These are phyloP conservation scores for Xylaria grammica DNA, from an alignment of 495 filamentous ascomycete genomes.

Conservation along the genomic window DNA sequence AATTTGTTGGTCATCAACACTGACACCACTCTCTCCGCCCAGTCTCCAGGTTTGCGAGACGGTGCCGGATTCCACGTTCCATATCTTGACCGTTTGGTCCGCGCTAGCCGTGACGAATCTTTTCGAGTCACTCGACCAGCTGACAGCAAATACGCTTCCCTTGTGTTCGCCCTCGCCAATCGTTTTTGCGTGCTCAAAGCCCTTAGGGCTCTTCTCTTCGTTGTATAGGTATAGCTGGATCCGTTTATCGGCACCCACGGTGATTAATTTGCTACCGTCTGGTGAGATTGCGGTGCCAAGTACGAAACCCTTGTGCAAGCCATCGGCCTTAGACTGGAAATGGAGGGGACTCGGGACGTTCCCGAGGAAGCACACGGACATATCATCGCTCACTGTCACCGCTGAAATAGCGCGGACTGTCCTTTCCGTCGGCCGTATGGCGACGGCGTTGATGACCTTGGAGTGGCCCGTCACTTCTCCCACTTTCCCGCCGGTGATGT, in stretches of 20 bases:
- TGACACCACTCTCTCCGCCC: slow-evolving; percentile 78
- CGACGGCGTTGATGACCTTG: slow-evolving; percentile 86
- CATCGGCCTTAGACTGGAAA: slow-evolving; percentile 75
- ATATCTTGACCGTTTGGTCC: slow-evolving; percentile 87
- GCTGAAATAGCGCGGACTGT: slow-evolving; percentile 89
- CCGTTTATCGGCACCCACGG: slow-evolving; percentile 83
- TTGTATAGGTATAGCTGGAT: slow-evolving; percentile 76
- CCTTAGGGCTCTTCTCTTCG: slow-evolving; percentile 72
- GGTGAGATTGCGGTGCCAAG: slow-evolving; percentile 90
- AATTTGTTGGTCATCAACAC: slow-evolving; percentile 85
- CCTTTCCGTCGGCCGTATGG: slow-evolving; percentile 88
- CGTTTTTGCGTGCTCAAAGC: slow-evolving; percentile 76
- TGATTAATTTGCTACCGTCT: slow-evolving; percentile 82
- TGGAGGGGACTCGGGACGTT: slow-evolving; percentile 82
- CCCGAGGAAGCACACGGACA: slow-evolving; percentile 86
- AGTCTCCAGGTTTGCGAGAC: slow-evolving; percentile 81
- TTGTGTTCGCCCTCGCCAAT: slow-evolving; percentile 84
- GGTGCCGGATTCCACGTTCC: slow-evolving; percentile 83
- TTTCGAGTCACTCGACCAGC: slow-evolving; percentile 89
- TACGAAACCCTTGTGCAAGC: slow-evolving; percentile 85
- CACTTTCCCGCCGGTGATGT: slow-evolving; percentile 93
- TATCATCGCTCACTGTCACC: slow-evolving; percentile 89
- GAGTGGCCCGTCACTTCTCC: slow-evolving; percentile 93
- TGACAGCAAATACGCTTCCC: slow-evolving; percentile 89
- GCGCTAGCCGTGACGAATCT: slow-evolving; percentile 90